phyloP scores from a whole-genome alignment of 352 stramenopile species.

The Phytophthora citricola region DNA sequence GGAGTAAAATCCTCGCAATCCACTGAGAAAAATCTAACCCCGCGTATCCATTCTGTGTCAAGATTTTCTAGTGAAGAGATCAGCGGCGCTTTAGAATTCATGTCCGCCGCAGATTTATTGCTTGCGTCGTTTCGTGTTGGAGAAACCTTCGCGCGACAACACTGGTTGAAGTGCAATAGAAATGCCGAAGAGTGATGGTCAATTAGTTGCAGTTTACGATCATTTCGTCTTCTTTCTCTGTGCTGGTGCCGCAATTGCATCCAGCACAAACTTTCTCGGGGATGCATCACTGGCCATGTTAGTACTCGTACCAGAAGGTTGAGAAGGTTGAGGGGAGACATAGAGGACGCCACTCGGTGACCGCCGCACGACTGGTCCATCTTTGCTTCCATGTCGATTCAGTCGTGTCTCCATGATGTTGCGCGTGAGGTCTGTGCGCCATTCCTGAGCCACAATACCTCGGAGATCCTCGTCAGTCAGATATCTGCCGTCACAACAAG shows the following conservation, averaged over 20 bases:
- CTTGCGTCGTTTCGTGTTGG: conserved; percentile 25
- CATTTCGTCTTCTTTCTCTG: conserved; percentile 20
- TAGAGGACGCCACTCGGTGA: conserved; percentile 64
- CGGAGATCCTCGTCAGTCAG: conserved; percentile 56
- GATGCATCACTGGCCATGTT: neutral
- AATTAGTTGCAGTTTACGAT: conserved; percentile 8
- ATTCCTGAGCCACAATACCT: conserved; percentile 62
- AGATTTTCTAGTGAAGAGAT: conserved; percentile 14
- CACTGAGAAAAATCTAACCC: conserved; percentile 7
- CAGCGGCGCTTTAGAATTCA: conserved; percentile 5
- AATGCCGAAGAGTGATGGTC: conserved; percentile 18
- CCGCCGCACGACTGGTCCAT: conserved; percentile 59
- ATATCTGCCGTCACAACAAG: conserved; percentile 25
- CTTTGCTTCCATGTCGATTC: conserved; percentile 64
- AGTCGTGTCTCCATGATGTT: conserved; percentile 57
- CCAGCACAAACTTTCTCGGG: conserved; percentile 33
- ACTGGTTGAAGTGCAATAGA: conserved; percentile 25
- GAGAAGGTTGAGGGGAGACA: conserved; percentile 35
- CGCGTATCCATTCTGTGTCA: conserved; percentile 7
- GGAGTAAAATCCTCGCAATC: conserved; percentile 3
- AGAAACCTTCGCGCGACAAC: conserved; percentile 21
- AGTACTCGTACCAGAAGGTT: neutral
- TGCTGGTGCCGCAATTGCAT: conserved; percentile 39
- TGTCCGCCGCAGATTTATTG: conserved; percentile 24
- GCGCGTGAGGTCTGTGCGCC: conserved; percentile 67